A percentile compares a stretch with the other conserved stretches of the same genome.
These are phyloP conservation scores for Cyberlindnera sargentensis DNA, from an alignment of 805 yeast genomes.

Conservation along the genomic window DNA sequence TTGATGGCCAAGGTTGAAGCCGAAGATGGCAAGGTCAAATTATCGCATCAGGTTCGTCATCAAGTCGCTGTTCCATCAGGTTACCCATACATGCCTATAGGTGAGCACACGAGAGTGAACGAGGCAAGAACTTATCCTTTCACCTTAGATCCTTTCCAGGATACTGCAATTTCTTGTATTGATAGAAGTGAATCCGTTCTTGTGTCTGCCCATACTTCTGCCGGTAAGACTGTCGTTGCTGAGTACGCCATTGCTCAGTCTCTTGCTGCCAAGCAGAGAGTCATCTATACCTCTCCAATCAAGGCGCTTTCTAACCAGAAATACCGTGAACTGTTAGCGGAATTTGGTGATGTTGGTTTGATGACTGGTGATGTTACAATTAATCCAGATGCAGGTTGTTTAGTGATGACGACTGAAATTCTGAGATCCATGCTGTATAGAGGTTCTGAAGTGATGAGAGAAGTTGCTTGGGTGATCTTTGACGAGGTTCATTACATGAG, in stretches of 20 bases:
- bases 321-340: constrained; percentile 83
- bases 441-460: constrained; percentile 97
- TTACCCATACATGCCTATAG: constrained; percentile 81
- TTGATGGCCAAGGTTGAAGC: constrained; percentile 37
- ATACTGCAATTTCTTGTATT: constrained; percentile 91
- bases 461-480: constrained; percentile 97
- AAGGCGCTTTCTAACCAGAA: constrained; percentile 88
- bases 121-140: constrained; percentile 93
- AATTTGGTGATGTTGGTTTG: constrained; percentile 90
- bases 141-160: constrained; percentile 94
- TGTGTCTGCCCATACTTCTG: constrained; percentile 97
- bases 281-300: constrained; percentile 93
- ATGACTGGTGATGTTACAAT: constrained; percentile 99
- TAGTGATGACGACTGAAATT: constrained; percentile 99
- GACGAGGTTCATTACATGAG: constrained; percentile 99
- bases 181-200: constrained; percentile 91
- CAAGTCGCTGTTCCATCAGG: constrained; percentile 96
- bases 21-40: constrained; percentile 50
- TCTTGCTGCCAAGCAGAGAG: constrained; percentile 91
- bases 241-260: constrained; percentile 95
- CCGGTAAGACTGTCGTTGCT: constrained; percentile 97
- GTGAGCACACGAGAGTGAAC: constrained; percentile 68
- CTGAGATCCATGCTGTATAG: constrained; percentile 92
- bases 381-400: constrained; percentile 96
- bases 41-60: constrained; percentile 92